Conservation (phyloP, 306 rosid genomes). For the Luffa acutangula region DNA sequence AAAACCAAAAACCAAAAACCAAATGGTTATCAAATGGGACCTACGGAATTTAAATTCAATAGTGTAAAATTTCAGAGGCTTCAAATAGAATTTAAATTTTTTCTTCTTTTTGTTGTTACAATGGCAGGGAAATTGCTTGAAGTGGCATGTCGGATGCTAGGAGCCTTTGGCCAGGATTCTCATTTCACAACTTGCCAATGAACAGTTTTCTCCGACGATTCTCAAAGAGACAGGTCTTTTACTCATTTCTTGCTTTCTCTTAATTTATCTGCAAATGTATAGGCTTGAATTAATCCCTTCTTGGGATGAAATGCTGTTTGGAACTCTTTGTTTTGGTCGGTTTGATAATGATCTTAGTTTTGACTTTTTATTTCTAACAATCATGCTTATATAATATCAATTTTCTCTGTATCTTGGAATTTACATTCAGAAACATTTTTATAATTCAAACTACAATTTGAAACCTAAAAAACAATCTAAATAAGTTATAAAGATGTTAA, state of each 20-base stretch:
- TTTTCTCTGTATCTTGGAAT: background rate
- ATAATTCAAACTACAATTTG: background rate
- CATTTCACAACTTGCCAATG: constrained; percentile 66
- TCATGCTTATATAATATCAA: background rate
- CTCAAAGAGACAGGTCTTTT: background rate
- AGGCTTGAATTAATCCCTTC: background rate
- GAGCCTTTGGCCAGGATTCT: constrained; percentile 59
- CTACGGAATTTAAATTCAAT: background rate
- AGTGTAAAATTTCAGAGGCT: background rate
- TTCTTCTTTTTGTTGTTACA: background rate
- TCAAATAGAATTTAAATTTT: background rate
- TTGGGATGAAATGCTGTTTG: background rate
- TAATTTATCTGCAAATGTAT: background rate
- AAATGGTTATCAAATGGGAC: too few species aligned
- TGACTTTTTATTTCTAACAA: background rate
- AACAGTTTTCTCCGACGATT: constrained; percentile 9
- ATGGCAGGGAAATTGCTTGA: constrained; percentile 78
- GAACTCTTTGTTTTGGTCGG: background rate
- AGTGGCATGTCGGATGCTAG: constrained; percentile 71
- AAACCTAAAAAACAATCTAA: background rate
- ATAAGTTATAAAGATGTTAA: background rate
- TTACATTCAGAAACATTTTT: background rate
- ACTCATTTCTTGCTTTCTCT: background rate
- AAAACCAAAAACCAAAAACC: too few species aligned
- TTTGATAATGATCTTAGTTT: background rate